These are phyloP conservation scores for Fennellomyces sp. DNA, from an alignment of 371 early-diverging fungal species.

Conservation along the genomic window DNA sequence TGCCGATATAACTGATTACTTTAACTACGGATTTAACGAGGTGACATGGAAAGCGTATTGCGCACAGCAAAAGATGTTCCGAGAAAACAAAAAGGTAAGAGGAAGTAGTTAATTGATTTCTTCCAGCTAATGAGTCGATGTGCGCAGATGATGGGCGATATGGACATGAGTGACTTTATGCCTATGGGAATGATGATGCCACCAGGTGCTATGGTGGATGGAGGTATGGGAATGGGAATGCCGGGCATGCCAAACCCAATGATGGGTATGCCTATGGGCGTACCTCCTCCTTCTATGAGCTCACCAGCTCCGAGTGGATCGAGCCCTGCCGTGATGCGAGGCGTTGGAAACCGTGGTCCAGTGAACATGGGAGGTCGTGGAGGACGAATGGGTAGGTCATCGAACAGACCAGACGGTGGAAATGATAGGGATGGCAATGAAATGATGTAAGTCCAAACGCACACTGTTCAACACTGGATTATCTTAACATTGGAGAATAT, in stretches of 20 bases:
- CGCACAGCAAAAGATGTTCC: slow-evolving; percentile 83
- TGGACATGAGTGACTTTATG: slow-evolving; percentile 47
- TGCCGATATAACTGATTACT: slow-evolving; percentile 98
- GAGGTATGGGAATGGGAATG: slow-evolving; percentile 23
- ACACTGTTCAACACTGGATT: background rate
- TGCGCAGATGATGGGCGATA: slow-evolving; percentile 41
- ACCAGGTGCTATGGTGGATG: slow-evolving; percentile 87
- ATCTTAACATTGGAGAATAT: background rate
- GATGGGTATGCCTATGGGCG: slow-evolving; percentile 31
- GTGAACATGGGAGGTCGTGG: background rate
- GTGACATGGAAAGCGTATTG: slow-evolving; percentile 92
- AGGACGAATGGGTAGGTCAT: slow-evolving; percentile 6
- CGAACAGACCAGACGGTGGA: background rate
- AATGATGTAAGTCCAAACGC: slow-evolving; percentile 6
- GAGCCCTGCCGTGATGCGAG: slow-evolving; percentile 2
- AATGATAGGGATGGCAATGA: slow-evolving; percentile 7
- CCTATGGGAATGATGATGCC: slow-evolving; percentile 70
- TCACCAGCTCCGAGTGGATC: slow-evolving; percentile 9
- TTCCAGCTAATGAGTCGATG: background rate
- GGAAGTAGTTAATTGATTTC: no score
- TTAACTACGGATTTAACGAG: slow-evolving; percentile 99
- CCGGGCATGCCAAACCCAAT: slow-evolving; percentile 24
- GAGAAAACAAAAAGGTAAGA: slow-evolving; percentile 61
- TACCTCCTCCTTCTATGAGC: slow-evolving; percentile 17
- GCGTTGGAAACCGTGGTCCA: background rate